A percentile compares a stretch with the other conserved stretches of the same genome.
Evolutionary conservation across 805 yeast species (phyloP).

Genomic region (Ogataea parapolymorpha): DNA sequence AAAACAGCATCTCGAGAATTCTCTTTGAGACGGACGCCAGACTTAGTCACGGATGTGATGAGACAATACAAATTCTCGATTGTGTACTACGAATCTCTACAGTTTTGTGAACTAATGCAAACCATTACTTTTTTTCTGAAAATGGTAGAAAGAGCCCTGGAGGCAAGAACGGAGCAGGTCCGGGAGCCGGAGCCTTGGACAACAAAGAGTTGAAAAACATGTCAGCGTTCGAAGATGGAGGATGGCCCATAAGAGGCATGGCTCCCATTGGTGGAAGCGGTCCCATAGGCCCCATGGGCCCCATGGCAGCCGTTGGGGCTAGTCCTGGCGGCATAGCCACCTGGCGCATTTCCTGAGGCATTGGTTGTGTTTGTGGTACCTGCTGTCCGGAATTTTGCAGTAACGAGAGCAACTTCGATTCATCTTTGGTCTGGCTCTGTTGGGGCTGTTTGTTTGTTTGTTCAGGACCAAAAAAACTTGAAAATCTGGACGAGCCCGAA

Average conservation of each 20-base stretch:
- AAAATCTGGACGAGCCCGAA: slow-evolving; percentile 23
- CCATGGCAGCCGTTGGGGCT: slow-evolving; percentile 6
- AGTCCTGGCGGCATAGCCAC: not conserved
- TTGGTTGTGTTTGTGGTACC: not conserved
- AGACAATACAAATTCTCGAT: slow-evolving; percentile 75
- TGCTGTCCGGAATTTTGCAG: slow-evolving; percentile 2
- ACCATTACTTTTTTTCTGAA: slow-evolving; percentile 6
- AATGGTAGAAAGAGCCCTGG: slow-evolving; percentile 9
- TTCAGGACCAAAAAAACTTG: slow-evolving; percentile 24
- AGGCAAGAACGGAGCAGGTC: slow-evolving; percentile 9
- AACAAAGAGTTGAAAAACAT: slow-evolving; percentile 47
- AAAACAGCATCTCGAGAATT: slow-evolving; percentile 59
- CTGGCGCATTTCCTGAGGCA: not conserved
- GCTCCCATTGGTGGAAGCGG: slow-evolving; percentile 3
- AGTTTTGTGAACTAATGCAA: slow-evolving; percentile 21
- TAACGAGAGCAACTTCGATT: slow-evolving; percentile 32
- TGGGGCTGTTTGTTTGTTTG: not conserved
- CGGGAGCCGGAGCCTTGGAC: slow-evolving; percentile 28
- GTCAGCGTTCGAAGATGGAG: slow-evolving; percentile 27
- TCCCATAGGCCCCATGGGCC: slow-evolving; percentile 11
- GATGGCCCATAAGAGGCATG: not conserved
- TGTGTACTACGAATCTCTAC: slow-evolving; percentile 52
- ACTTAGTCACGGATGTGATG: slow-evolving; percentile 84
- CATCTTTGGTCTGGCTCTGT: not conserved
- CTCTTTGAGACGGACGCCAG: slow-evolving; percentile 74